Evolutionary conservation across 108 stramenopile species (phyloP).

Genomic region (Cyclostephanos tholiformis): DNA sequence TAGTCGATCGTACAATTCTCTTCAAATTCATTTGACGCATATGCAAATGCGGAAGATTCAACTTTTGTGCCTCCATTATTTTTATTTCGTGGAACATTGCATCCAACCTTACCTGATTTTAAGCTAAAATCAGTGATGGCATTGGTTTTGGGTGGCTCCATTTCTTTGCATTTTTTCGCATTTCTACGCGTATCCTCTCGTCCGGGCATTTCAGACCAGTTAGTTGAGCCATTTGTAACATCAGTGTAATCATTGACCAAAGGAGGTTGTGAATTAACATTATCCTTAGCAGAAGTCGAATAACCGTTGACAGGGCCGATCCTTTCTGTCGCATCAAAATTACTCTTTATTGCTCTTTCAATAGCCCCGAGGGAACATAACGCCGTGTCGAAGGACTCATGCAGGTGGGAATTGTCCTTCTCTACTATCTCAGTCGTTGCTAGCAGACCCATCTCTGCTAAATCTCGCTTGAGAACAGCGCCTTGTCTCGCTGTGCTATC

Average conservation of each 20-base stretch:
- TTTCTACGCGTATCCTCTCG: too few relatives aligned
- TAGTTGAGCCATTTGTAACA: background rate
- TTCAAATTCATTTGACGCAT: too few relatives aligned
- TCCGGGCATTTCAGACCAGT: too few relatives aligned
- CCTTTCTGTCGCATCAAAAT: background rate
- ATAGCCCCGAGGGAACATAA: background rate
- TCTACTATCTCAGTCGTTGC: background rate
- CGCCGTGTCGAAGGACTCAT: conserved; percentile 5
- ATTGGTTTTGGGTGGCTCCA: background rate
- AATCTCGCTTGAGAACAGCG: background rate
- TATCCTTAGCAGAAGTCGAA: background rate
- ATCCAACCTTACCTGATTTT: too few relatives aligned
- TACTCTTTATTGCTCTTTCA: background rate
- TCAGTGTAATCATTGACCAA: background rate
- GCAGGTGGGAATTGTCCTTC: background rate
- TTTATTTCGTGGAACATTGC: background rate
- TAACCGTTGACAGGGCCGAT: background rate
- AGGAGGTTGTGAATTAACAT: background rate
- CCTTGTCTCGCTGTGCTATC: background rate
- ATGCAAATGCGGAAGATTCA: background rate
- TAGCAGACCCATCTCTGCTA: background rate
- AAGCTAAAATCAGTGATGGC: background rate
- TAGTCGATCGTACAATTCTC: too few relatives aligned
- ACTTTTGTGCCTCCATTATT: background rate
- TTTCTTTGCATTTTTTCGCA: background rate